Conservation (phyloP, 2,329 filamentous ascomycete genomes). For the Proliferodiscus dingleyae region DNA sequence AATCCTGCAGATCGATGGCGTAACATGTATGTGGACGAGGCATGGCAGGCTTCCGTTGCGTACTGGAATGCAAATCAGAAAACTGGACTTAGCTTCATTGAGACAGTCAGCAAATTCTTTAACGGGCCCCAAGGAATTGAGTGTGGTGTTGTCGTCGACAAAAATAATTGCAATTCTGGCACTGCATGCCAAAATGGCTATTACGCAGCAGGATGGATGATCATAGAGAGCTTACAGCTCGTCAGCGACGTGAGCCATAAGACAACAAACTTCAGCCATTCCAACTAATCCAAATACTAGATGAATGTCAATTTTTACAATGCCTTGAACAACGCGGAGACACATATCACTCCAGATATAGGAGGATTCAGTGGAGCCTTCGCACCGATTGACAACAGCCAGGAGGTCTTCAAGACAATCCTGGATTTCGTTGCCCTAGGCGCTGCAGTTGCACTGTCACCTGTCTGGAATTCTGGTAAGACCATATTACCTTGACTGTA, state of each 20-base stretch:
- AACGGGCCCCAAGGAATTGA: neutral
- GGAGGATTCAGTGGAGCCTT: neutral
- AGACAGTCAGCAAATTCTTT: constrained; percentile 1
- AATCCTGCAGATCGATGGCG: neutral
- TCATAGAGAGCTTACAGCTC: neutral
- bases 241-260: neutral
- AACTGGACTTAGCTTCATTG: neutral
- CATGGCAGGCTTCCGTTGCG: neutral
- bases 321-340: neutral
- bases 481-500: neutral
- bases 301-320: constrained; percentile 3
- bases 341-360: neutral
- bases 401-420: neutral
- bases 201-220: neutral
- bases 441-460: neutral
- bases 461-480: neutral
- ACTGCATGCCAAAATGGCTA: neutral
- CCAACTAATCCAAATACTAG: neutral
- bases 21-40: neutral
- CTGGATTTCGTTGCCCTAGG: neutral
- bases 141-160: neutral
- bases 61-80: neutral
- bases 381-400: neutral
- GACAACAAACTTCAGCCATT: neutral
- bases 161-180: neutral